Base-by-base conservation (phyloP, 768 basidiomycete genomes). In the Termitomyces sp. region DNA sequence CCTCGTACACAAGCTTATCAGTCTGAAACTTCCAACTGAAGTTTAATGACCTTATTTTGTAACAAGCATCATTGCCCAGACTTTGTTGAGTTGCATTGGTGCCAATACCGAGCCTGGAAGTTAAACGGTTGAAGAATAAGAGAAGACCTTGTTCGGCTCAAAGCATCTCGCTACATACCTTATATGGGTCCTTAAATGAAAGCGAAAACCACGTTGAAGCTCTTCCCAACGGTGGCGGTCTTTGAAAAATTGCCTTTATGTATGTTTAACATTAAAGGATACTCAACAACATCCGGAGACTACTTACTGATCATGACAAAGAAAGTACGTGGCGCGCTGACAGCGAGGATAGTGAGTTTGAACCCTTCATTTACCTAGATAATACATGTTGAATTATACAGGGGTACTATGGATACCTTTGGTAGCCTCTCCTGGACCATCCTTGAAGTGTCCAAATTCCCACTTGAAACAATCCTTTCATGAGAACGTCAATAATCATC, bases 391-490 rank as follows among this genome's bases (percentile, higher is more conserved):
- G 8, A 20, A 29, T 22, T 31, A 43, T 43, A 10, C 13, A 31
- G 14, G 20, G 10, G n/a, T 27, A 9, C 22, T 6, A 41, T 49
- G 31, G 14, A 32, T 13, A 43, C 41, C 41, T 16, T 53, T 32
- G 8, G 16, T 31, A 18, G 27, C 31, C 42, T 47, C 46, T 27
- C n/a, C 55, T 24, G 34, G 20, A 46, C 37, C 36, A 18, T 57
- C 55, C 29, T 62, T 59, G 29, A 49, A 62, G 43, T 51, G 22
- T 4, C 61, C 61, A 47, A 62, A 62, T 13, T 62, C 61, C 61
- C 61, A 62, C 26, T 62, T 62, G 27, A 46, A 55, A 27, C 61
- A 62, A 43, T 62, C 61, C 61, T 62, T 51, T 39, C 18, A 20
- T 34, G 4, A 31, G 13, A 26, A 3, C 20, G n/a, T 57, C 32